A percentile compares a stretch with the other conserved stretches of the same genome.
Evolutionary conservation across 352 stramenopile species (phyloP).

Genomic region (Phytophthora ramorum): DNA sequence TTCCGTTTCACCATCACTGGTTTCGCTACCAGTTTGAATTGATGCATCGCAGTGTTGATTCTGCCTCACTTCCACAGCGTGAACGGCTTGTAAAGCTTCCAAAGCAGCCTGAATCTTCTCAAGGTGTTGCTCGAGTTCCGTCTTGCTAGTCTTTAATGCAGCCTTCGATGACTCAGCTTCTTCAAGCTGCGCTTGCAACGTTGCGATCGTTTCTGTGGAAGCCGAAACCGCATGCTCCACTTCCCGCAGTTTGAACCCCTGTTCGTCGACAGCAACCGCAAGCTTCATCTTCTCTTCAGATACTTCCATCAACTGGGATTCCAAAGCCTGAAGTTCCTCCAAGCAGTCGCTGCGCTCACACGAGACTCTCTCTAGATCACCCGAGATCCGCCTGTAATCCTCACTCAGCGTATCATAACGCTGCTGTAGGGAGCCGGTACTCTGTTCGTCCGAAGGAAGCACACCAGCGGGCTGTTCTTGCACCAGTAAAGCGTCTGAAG

Average conservation of each 20-base stretch:
- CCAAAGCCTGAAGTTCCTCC: constrained; percentile 55
- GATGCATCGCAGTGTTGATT: constrained; percentile 8
- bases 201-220: constrained; percentile 18
- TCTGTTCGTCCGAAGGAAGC: constrained; percentile 2
- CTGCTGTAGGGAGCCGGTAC: constrained; percentile 11
- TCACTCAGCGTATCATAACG: constrained; percentile 18
- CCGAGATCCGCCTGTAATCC: constrained; percentile 27
- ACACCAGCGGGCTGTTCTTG: background rate
- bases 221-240: constrained; percentile 13
- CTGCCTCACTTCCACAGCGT: constrained; percentile 17
- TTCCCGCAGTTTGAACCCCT: constrained; percentile 26
- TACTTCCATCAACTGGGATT: constrained; percentile 58
- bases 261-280: constrained; percentile 19
- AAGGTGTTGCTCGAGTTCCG: constrained; percentile 30
- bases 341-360: constrained; percentile 47
- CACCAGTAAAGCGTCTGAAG: constrained; percentile 1
- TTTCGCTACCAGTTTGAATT: constrained; percentile 1
- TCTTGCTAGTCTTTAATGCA: constrained; percentile 29
- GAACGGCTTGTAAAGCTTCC: constrained; percentile 27
- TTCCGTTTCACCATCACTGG: constrained; percentile 13
- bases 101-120: constrained; percentile 19
- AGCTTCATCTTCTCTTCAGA: constrained; percentile 57
- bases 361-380: constrained; percentile 40
- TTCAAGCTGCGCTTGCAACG: constrained; percentile 23
- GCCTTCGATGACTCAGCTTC: constrained; percentile 17